phyloP scores from a whole-genome alignment of 306 rosid species.

The Cucumis sativus region Cucumber_9930_V3 NC_026658.2:6379501-6380000 shows the following conservation, averaged over 20 bases:
- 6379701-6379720: not conserved
- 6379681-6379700: not conserved
- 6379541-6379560: not conserved
- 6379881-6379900: conserved; percentile 38
- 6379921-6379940: conserved; percentile 26
- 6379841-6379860: conserved; percentile 6
- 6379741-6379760: not conserved
- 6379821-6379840: not conserved
- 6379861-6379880: conserved; percentile 24
- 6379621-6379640: not conserved
- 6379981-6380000: conserved; percentile 63
- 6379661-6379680: not conserved
- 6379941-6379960: conserved; percentile 39
- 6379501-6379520: not conserved
- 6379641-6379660: not conserved
- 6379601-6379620: not conserved
- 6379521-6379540: not conserved
- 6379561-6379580: not conserved
- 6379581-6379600: not conserved
- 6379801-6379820: conserved; percentile 5
- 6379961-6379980: conserved; percentile 62
- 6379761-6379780: not conserved
- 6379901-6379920: conserved; percentile 13
- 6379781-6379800: not conserved
- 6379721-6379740: not conserved